These are phyloP conservation scores for Annulohypoxylon moriforme DNA, from an alignment of 495 filamentous ascomycete species.

Conservation along the genomic window DNA sequence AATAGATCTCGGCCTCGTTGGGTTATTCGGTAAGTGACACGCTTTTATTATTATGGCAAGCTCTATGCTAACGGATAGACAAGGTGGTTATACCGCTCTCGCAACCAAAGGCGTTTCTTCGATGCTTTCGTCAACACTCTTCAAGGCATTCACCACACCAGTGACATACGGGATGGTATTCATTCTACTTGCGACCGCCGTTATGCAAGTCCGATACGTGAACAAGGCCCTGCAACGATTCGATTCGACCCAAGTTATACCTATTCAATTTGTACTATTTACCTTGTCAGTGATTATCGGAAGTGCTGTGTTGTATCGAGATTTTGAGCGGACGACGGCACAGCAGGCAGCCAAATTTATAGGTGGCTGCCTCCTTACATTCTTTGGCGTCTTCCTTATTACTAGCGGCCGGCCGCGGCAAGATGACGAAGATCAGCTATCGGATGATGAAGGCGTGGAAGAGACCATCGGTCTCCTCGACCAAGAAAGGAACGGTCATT, in stretches of 20 bases:
- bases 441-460: conserved; percentile 64
- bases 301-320: conserved; percentile 89
- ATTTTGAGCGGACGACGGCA: conserved; percentile 83
- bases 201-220: conserved; percentile 96
- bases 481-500: conserved; percentile 48
- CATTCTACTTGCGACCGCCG: conserved; percentile 81
- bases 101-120: conserved; percentile 97
- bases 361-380: conserved; percentile 89
- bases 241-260: conserved; percentile 96
- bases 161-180: conserved; percentile 86
- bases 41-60: not conserved
- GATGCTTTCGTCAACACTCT: conserved; percentile 87
- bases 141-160: conserved; percentile 87
- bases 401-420: conserved; percentile 72
- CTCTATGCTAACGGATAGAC: conserved; percentile 47
- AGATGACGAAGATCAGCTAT: conserved; percentile 64
- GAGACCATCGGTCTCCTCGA: conserved; percentile 61
- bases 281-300: conserved; percentile 95
- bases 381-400: conserved; percentile 93
- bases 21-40: conserved; percentile 78
- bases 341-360: conserved; percentile 83
- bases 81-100: conserved; percentile 93
- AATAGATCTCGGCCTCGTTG: conserved; percentile 93
- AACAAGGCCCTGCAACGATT: conserved; percentile 95
- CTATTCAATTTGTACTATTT: conserved; percentile 96